Conservation (phyloP, 2,329 filamentous ascomycete species). For the Colletotrichum salicis region DNA sequence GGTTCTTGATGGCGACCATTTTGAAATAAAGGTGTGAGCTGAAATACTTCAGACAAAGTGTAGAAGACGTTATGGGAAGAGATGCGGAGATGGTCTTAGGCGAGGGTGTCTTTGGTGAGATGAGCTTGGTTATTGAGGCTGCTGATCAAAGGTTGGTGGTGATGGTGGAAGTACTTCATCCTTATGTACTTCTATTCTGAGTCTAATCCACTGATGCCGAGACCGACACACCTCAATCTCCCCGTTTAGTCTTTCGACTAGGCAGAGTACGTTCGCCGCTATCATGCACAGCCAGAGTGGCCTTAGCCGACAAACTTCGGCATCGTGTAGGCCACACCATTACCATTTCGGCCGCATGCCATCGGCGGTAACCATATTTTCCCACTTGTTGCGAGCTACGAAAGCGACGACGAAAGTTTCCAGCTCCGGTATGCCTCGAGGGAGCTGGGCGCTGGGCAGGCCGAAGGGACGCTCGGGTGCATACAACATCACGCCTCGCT, state of each 20-base stretch:
- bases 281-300: slow-evolving; percentile 3
- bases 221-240: not conserved
- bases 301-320: not conserved
- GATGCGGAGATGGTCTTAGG: too few relatives aligned
- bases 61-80: too few relatives aligned
- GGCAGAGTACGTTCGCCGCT: not conserved
- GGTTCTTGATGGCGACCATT: slow-evolving; percentile 22
- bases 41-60: not conserved
- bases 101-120: not conserved
- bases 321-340: not conserved
- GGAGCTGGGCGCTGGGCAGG: not conserved
- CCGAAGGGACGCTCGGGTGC: slow-evolving; percentile 6
- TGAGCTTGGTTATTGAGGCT: not conserved
- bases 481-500: not conserved
- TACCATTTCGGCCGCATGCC: not conserved
- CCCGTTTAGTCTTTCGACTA: slow-evolving; percentile 5
- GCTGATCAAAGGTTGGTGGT: not conserved
- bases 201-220: not conserved
- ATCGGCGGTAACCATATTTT: not conserved
- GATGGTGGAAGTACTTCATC: not conserved
- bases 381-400: not conserved
- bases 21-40: not conserved
- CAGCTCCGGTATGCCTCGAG: not conserved
- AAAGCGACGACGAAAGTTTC: slow-evolving; percentile 15
- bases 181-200: slow-evolving; percentile 1